A percentile compares a stretch with the other conserved stretches of the same genome.
phyloP scores from a whole-genome alignment of 2,329 filamentous ascomycete genomes.

The Exophiala lecanii-corni region DNA sequence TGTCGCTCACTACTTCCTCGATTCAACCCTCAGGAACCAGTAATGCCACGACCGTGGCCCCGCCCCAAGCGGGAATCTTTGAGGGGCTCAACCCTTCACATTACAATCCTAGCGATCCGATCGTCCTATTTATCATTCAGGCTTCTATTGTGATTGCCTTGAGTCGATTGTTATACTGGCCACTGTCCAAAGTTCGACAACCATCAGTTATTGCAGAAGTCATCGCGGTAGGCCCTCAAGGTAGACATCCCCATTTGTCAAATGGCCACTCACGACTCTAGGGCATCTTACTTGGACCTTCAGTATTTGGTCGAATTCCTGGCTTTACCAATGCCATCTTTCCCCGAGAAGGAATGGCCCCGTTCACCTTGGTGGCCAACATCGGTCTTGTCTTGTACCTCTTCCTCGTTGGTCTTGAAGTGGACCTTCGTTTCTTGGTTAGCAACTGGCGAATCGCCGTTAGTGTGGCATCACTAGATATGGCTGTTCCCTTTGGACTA shows the following conservation, averaged over 20 bases:
- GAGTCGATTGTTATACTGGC: slow-evolving; percentile 69
- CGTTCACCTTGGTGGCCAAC: slow-evolving; percentile 73
- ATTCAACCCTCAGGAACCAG: no score
- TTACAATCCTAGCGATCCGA: slow-evolving; percentile 67
- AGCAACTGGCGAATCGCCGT: slow-evolving; percentile 77
- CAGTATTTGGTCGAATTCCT: slow-evolving; percentile 80
- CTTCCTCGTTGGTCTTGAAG: slow-evolving; percentile 83
- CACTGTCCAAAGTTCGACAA: slow-evolving; percentile 70
- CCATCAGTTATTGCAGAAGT: slow-evolving; percentile 82
- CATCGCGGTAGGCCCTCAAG: no score
- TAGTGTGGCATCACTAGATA: slow-evolving; percentile 72
- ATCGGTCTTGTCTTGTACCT: slow-evolving; percentile 78
- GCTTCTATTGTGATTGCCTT: slow-evolving; percentile 69
- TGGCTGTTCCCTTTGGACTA: slow-evolving; percentile 76
- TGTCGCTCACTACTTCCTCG: no score
- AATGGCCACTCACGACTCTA: no score
- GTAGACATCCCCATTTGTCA: no score
- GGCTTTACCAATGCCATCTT: slow-evolving; percentile 75
- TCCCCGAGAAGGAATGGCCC: slow-evolving; percentile 67
- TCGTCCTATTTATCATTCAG: slow-evolving; percentile 72
- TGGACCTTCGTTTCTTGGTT: slow-evolving; percentile 71
- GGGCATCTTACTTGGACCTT: slow-evolving; percentile 78
- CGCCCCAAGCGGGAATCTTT: slow-evolving; percentile 64
- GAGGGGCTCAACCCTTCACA: slow-evolving; percentile 65
- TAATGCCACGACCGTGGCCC: no score